Base-by-base conservation (phyloP, 139 green algal species). In the Spirogloea muscicola region DNA sequence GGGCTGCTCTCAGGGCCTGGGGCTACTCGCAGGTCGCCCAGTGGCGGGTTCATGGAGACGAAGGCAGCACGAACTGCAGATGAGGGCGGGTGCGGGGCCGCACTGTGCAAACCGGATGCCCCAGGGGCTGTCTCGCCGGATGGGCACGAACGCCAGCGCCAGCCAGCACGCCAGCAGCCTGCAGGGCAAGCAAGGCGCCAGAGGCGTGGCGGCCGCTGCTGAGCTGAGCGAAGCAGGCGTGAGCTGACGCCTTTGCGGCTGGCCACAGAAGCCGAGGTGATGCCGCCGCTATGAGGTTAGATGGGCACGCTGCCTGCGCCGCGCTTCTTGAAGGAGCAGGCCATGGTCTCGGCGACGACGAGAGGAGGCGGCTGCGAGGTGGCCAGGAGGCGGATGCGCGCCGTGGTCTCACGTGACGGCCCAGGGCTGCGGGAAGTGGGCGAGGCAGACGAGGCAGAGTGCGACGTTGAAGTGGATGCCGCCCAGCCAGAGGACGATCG, bases 331-430 rank as follows among this genome's bases (percentile, higher is more conserved):
- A 62, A 62, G 40, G 31, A 6, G 18, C 5, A 62, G 40, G 5
- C 37, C 7, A 62, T 9, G 18, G 18, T 21, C 40, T 7, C 7
- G 9, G 6, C 31, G 40, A 62, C 21, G 21, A 21, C 21, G 21
- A 21, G 21, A 31, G 46, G 21, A 21, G 21, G 21, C 46, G 21
- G 46, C 21, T 55, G 46, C 46, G 46, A 62, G 52, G 9, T 7
- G 38, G 6, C 9, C 6, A 62, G 9, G 9, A 39, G 52, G 9
- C 31, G 6, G 52, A 62, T 31, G 40, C 5, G 52, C n/a, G n/a
- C n/a, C n/a, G n/a, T n/a, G 40, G 7, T 31, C 52, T 62, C 52
- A 62, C 52, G 52, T 62, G 52, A 62, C 9, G 6, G 52, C 52
- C 52, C 52, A 62, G 6, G 40, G 31, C 37, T 33, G 52, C 9